Conservation (phyloP, 345 rosid genomes). For the Balakata baccata region DNA sequence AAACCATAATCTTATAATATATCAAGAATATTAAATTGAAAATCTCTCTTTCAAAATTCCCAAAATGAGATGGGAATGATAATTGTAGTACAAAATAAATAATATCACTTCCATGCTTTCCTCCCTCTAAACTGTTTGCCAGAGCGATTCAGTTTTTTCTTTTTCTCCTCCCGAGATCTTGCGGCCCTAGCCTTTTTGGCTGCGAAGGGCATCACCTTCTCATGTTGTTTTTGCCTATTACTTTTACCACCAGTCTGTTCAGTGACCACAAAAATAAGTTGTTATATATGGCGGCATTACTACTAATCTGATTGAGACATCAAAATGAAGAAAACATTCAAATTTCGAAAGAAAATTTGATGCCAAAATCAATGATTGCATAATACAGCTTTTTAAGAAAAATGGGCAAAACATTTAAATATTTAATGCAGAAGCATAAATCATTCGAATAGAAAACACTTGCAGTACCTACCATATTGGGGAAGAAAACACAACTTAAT, state of each 20-base stretch:
- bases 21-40: too few species aligned
- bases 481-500: not conserved
- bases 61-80: not conserved
- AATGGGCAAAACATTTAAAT: too few species aligned
- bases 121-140: conserved; percentile 83
- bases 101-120: conserved; percentile 79
- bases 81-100: too few species aligned
- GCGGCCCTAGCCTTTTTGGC: conserved; percentile 63
- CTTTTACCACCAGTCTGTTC: conserved; percentile 73
- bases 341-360: not conserved
- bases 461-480: too few species aligned
- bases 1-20: too few species aligned
- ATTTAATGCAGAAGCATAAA: too few species aligned
- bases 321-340: not conserved
- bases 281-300: not conserved
- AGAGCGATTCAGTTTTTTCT: conserved; percentile 35
- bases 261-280: not conserved
- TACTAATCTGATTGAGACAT: too few species aligned
- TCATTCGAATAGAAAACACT: too few species aligned
- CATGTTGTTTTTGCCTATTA: conserved; percentile 86
- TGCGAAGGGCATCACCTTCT: conserved; percentile 77
- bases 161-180: conserved; percentile 50
- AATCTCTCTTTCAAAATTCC: not conserved
- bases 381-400: too few species aligned
- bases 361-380: not conserved